Conservation (phyloP, 108 stramenopile species). For the Asterionellopsis glacialis region DNA sequence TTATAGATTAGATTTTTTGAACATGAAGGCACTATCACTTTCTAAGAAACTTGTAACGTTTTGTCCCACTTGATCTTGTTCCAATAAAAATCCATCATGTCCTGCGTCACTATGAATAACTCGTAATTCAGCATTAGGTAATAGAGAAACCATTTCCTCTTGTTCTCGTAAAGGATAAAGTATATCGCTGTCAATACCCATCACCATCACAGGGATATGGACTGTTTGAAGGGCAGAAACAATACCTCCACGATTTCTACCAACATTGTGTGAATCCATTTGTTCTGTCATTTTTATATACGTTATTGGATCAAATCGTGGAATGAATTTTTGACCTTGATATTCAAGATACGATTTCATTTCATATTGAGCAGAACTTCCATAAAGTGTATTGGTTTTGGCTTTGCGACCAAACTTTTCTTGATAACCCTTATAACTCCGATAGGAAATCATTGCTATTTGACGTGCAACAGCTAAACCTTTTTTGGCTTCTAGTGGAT, state of each 20-base stretch:
- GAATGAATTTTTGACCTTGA: slow-evolving; percentile 87
- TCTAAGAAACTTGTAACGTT: slow-evolving; percentile 73
- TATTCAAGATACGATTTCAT: slow-evolving; percentile 89
- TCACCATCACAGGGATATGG: slow-evolving; percentile 72
- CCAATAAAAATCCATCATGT: slow-evolving; percentile 93
- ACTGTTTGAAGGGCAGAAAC: slow-evolving; percentile 56
- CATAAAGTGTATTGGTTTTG: slow-evolving; percentile 36
- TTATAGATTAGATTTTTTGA: no score
- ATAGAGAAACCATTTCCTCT: slow-evolving; percentile 59
- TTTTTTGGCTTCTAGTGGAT: slow-evolving; percentile 46
- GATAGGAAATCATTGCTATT: slow-evolving; percentile 91
- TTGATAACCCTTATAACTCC: slow-evolving; percentile 75
- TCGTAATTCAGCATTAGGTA: slow-evolving; percentile 67
- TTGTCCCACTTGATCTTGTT: slow-evolving; percentile 87
- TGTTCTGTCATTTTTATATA: slow-evolving; percentile 92
- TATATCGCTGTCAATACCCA: slow-evolving; percentile 90
- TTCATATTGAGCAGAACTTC: slow-evolving; percentile 68
- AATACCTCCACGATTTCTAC: slow-evolving; percentile 61
- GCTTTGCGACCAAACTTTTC: slow-evolving; percentile 81
- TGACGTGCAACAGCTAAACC: slow-evolving; percentile 89
- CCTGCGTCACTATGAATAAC: slow-evolving; percentile 84
- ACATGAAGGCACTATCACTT: neutral
- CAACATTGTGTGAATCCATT: slow-evolving; percentile 90
- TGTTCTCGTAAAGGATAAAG: slow-evolving; percentile 88
- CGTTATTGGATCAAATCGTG: slow-evolving; percentile 88